Evolutionary conservation across 2,329 filamentous ascomycete species (phyloP).

Genomic region (Epichloe glyceriae): DNA sequence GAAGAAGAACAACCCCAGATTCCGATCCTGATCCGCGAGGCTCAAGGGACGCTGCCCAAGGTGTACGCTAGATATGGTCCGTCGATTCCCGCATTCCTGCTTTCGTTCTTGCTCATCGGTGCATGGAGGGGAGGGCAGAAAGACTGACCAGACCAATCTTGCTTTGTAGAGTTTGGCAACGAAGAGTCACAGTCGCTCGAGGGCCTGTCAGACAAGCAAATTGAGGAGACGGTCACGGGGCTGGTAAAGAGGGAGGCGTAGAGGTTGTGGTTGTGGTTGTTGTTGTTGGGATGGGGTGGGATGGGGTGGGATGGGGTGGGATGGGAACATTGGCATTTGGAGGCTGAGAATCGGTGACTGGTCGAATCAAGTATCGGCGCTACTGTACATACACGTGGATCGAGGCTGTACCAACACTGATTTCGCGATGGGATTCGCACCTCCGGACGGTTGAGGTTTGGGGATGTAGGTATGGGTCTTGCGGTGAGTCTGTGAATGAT

Average conservation of each 20-base stretch:
- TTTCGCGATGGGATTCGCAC: background rate
- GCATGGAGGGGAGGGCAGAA: background rate
- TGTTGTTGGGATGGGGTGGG: background rate
- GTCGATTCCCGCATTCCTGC: constrained; percentile 2
- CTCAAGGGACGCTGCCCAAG: constrained; percentile 67
- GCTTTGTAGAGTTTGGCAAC: constrained; percentile 35
- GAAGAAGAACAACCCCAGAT: constrained; percentile 96
- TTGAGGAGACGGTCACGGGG: constrained; percentile 43
- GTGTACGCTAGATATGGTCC: constrained; percentile 88
- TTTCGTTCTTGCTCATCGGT: background rate
- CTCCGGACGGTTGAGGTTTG: too few relatives aligned
- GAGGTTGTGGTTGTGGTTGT: background rate
- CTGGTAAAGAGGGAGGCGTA: constrained; percentile 31
- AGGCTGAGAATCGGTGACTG: background rate
- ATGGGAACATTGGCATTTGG: background rate
- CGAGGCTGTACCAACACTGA: background rate
- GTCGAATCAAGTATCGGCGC: background rate
- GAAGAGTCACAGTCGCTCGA: constrained; percentile 46
- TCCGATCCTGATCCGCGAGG: constrained; percentile 92
- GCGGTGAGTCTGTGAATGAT: too few relatives aligned
- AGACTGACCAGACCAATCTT: background rate
- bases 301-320: background rate
- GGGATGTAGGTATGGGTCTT: too few relatives aligned
- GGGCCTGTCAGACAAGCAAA: constrained; percentile 47
- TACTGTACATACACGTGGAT: background rate